Base-by-base conservation (phyloP, 768 basidiomycete species). In the Lanmaoa pseudosensibilis region DNA sequence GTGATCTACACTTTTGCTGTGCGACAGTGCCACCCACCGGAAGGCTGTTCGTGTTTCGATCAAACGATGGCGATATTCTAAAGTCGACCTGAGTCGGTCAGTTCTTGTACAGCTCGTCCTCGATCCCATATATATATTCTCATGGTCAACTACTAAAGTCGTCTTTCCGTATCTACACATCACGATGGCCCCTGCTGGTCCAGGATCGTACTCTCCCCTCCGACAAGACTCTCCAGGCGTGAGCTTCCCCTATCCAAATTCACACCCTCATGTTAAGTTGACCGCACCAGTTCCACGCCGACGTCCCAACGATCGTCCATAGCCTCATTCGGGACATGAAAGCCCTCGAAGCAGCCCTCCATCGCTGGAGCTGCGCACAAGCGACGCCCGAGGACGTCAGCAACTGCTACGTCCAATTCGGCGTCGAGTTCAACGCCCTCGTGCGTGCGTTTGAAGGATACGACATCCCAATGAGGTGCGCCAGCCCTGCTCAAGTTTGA, bases 321-420 rank as follows among this genome's bases (percentile, higher is more conserved):
- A 77, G 73, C 46, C 81, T 98, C 25, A 83, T 98, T 23, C 79
- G 86, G 4, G 85, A 90, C 43, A 95, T 93, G n/a, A 90, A 88
- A 63, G 80, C 83, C 53, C 83, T 98, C 18, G 86, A 95, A 64
- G 84, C 90, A 16, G 73, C 81, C 2, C 80, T 95, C 45, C 78
- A 74, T 27, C 80, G 80, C 56, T 95, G 94, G 93, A 82, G 85
- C 47, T 58, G 73, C 1, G 75, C 78, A 4, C 75, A 80, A 44
- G 84, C 84, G 1, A 73, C 80, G 2, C 88, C 92, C 51, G 75
- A 73, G 15, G 77, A 92, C 66, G 92, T 98, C 65, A 92, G 90
- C 78, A 86, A 96, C 70, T 82, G 90, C 51, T 98, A 94, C 70
- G 90, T 98, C 52, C 82, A 85, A 63, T 82, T 97, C 16, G 94